Evolutionary conservation across 1,284 basidiomycete species (phyloP).

Genomic region (Pseudozyma tsukubaensis): DNA sequence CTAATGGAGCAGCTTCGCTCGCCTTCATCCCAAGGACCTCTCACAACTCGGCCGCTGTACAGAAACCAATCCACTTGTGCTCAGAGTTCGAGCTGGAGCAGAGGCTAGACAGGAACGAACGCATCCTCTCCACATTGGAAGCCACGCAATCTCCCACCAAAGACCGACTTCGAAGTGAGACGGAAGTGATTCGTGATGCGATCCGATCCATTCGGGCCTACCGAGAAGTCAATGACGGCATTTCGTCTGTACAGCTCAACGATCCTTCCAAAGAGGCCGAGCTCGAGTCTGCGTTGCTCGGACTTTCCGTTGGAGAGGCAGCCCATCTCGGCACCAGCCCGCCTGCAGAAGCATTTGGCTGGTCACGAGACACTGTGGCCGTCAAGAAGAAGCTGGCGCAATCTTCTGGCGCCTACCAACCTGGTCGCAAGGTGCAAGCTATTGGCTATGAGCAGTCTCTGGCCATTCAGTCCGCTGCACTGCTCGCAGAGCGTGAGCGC

Average conservation of each 20-base stretch:
- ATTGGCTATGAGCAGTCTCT: conserved; percentile 46
- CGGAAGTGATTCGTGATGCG: conserved; percentile 36
- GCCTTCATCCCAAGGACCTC: conserved; percentile 44
- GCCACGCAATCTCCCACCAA: conserved; percentile 22
- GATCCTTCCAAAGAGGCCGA: conserved; percentile 36
- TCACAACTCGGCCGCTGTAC: conserved; percentile 36
- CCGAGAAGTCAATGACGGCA: conserved; percentile 37
- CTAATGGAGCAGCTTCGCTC: conserved; percentile 27
- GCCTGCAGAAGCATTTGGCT: conserved; percentile 32
- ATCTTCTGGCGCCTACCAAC: conserved; percentile 31
- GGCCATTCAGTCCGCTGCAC: conserved; percentile 44
- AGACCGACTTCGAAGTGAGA: conserved; percentile 31
- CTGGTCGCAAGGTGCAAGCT: conserved; percentile 41
- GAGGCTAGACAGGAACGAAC: conserved; percentile 47
- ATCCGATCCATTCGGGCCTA: conserved; percentile 38
- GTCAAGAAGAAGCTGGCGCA: conserved; percentile 49
- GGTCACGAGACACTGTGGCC: conserved; percentile 42
- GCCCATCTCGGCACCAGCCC: conserved; percentile 22
- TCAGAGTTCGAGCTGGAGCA: conserved; percentile 52
- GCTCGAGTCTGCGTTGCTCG: conserved; percentile 42
- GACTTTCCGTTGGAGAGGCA: conserved; percentile 32
- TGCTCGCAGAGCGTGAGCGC: conserved; percentile 43
- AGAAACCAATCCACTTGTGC: conserved; percentile 43
- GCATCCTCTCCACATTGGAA: conserved; percentile 39
- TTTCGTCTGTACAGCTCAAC: conserved; percentile 31